Conservation (phyloP, 1,284 basidiomycete species). For the Trichosporon asahii region DNA sequence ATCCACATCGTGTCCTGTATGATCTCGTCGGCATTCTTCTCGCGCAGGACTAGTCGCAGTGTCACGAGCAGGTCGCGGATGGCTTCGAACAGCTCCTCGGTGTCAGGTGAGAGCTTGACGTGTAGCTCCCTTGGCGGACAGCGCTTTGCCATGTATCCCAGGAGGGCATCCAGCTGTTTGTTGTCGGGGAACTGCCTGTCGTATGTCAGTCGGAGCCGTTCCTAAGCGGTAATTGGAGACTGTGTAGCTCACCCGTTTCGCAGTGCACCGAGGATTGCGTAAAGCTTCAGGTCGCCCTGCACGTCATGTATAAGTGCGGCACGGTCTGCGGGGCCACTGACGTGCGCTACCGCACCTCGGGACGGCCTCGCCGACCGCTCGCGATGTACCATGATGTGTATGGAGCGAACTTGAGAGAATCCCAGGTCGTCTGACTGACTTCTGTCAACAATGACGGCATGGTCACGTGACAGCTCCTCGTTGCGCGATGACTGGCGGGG, state of each 20-base stretch:
- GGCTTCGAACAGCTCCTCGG: background rate
- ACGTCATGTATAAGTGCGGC: slow-evolving; percentile 34
- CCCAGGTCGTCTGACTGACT: background rate
- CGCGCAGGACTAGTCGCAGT: slow-evolving; percentile 10
- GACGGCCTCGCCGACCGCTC: slow-evolving; percentile 6
- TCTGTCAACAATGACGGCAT: slow-evolving; percentile 9
- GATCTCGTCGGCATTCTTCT: slow-evolving; percentile 23
- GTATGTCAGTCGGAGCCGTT: background rate
- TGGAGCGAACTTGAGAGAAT: background rate
- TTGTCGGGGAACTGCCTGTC: slow-evolving; percentile 3
- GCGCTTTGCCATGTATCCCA: background rate
- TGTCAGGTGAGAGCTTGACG: background rate
- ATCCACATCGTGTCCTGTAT: slow-evolving; percentile 19
- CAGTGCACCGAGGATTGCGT: slow-evolving; percentile 73
- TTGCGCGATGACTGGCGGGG: too few relatives aligned
- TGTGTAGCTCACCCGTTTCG: slow-evolving; percentile 58
- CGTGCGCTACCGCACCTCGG: slow-evolving; percentile 4
- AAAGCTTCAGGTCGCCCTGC: slow-evolving; percentile 58
- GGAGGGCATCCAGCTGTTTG: background rate
- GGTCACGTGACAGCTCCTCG: background rate
- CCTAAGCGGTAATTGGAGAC: too few relatives aligned
- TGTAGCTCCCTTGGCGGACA: background rate
- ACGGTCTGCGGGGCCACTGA: background rate
- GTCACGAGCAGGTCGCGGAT: background rate
- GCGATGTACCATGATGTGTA: background rate